Evolutionary conservation across 2,329 filamentous ascomycete genomes (phyloP).

Genomic region (Fusarium chaquense): DNA sequence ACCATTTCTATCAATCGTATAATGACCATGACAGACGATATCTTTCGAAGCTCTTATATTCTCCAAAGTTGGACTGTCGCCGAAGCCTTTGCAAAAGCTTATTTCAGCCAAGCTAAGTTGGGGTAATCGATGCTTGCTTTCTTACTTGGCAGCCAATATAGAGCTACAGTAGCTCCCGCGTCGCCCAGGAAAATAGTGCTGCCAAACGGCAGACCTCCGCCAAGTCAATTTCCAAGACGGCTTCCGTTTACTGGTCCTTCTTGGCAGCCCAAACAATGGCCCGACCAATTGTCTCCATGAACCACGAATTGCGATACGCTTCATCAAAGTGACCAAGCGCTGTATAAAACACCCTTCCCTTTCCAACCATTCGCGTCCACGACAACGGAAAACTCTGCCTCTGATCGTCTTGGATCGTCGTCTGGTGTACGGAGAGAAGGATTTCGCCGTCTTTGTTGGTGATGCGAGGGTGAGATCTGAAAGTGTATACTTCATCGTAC

Average conservation of each 20-base stretch:
- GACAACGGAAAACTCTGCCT: neutral
- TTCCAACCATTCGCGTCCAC: constrained; percentile 19
- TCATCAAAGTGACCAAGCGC: constrained; percentile 34
- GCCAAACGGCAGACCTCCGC: neutral
- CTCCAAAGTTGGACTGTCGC: neutral
- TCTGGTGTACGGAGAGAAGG: constrained; percentile 1
- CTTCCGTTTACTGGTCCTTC: neutral
- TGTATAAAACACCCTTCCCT: constrained; percentile 28
- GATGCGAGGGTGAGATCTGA: constrained; percentile 8
- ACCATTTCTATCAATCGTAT: too few relatives aligned
- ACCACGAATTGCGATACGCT: constrained; percentile 22
- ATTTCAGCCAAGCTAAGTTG: neutral
- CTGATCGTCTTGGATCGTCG: neutral
- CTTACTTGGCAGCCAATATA: neutral
- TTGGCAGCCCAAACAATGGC: constrained; percentile 21
- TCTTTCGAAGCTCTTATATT: too few relatives aligned
- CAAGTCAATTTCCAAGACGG: neutral
- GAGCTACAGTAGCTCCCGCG: constrained; percentile 1
- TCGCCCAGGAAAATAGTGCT: constrained; percentile 3
- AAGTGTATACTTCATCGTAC: constrained; percentile 33
- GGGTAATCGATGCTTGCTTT: neutral
- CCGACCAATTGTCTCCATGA: constrained; percentile 12
- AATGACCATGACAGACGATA: neutral
- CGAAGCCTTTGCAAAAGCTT: neutral
- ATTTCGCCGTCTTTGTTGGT: neutral